Percentiles rank a stretch among this genome's conserved stretches.
These are phyloP conservation scores for Tuber magnatum DNA, from an alignment of 495 filamentous ascomycete genomes.

Conservation along the genomic window DNA sequence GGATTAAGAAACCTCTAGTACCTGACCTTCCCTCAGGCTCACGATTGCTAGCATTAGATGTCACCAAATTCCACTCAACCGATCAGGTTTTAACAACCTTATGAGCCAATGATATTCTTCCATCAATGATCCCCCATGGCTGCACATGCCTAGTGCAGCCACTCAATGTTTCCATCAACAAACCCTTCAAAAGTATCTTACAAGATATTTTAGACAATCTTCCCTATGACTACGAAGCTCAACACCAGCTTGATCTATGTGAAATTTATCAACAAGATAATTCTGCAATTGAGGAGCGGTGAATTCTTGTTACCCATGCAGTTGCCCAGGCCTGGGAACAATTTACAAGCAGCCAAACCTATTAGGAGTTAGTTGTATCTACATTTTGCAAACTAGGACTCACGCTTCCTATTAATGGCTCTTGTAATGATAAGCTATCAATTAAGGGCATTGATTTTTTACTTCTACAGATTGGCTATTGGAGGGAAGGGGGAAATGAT, in stretches of 20 bases:
- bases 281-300: conserved; percentile 1
- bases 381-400: conserved; percentile 19
- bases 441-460: conserved; percentile 15
- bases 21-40: conserved; percentile 1
- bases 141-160: conserved; percentile 4
- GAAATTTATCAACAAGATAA: not conserved
- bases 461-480: conserved; percentile 11
- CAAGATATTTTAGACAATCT: conserved; percentile 10
- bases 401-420: conserved; percentile 17
- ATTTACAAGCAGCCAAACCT: not conserved
- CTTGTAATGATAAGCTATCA: conserved; percentile 11
- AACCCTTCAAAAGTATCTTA: not conserved
- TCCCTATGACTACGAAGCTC: not conserved
- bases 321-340: conserved; percentile 14
- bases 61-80: conserved; percentile 12
- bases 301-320: conserved; percentile 7
- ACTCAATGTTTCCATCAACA: conserved; percentile 15
- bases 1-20: conserved; percentile 9
- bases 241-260: not conserved
- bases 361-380: conserved; percentile 10
- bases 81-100: conserved; percentile 7
- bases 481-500: not conserved
- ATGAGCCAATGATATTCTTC: conserved; percentile 2
- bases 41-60: not conserved
- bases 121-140: not conserved